Evolutionary conservation across 1,284 basidiomycete species (phyloP), one percentile per base, ranked within the genome.

Genomic region (Leccinum pachyderme): DNA sequence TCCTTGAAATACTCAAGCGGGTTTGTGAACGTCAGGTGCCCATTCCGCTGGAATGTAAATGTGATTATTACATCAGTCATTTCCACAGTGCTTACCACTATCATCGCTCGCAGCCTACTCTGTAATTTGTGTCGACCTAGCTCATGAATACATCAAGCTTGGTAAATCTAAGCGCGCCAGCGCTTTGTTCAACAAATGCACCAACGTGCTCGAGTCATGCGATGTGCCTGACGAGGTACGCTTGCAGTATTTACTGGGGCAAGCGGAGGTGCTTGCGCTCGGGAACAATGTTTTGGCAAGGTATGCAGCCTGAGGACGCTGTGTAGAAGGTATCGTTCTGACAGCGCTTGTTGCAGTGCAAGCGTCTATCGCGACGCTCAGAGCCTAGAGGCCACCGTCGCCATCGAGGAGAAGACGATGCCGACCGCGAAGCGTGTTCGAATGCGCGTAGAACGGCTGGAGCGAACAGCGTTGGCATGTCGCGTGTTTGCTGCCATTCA

Each of bases 111-210:
- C 63, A 93, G 93, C 76, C 5, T 91, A 86, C 62, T 75, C 91
- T 8, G 70, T 73, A 1, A 74, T 83, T 1, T 91, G 88, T 1
- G 74, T 86, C 2, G 82, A 86, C 31, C 79, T 95, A 2, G 93
- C 88, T 0, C 77, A 83, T 47, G 89, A 93, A 64, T 93, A 93
- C 63, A 74, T 86, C 35, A 81, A 80, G 46, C 78, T 96, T 1
- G 93, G 94, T 3, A 91, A 89, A 69, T 72, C 76, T 1, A 80
- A 81, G 47, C 81, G 87, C 41, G 91, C 92, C 0, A 75, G 74
- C 0, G 69, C 73, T 1, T 78, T 93, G 13, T 89, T 91, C 62
- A 75, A 73, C 8, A 83, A 82, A 50, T 79, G 80, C 2, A 72
- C 82, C 15, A 77, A 75, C 31, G 62, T 77, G 7, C 71, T 84